Evolutionary conservation across 352 stramenopile species (phyloP), one percentile per base, ranked within the genome.

Genomic region (Globisporangium abappressorium): DNA sequence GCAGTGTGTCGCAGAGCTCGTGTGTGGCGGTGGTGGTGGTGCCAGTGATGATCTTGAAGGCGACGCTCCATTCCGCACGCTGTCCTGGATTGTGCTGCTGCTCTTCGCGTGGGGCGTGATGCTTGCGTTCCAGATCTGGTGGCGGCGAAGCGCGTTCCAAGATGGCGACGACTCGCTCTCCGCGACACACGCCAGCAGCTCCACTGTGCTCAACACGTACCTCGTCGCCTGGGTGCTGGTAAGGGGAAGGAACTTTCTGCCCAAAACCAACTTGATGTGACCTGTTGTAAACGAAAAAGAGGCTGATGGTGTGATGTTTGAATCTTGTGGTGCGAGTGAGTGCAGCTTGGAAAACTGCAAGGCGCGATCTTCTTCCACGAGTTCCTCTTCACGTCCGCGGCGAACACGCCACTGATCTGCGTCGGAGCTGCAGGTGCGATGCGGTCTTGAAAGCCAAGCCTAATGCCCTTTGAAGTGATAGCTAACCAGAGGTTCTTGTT

Each of bases 1-100:
- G 3, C 55, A 77, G 71, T 70, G 69, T 26, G 65, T 68, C 2
- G 69, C 70, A 22, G 55, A 77, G 51, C 33, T 75, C 6, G 34
- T 62, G 6, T 49, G 56, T n/a, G 15, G 33, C 34, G 11, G 43
- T 51, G 43, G 38, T 20, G 11, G 43, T 51, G 43, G 38, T 20
- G 18, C 3, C 8, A 34, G 7, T 34, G 49, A 8, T 8, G 28
- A 3, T n/a, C 12, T 5, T 49, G 6, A 46, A 28, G 36, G 14
- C 5, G 14, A 34, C 4, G n/a, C 11, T 36, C 28, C 34, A 18
- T n/a, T 47, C 26, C 28, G 41, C 2, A 64, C 47, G 9, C 49
- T 61, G 6, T 54, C 60, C 7, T 70, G 67, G 49, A 57, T 70
- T 9, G n/a, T 63, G 18, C 61, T 75, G 6, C 33, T 74, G 43